Evolutionary conservation across 1,139 yeast genomes (phyloP).

Genomic region (Candida dubliniensis): DNA sequence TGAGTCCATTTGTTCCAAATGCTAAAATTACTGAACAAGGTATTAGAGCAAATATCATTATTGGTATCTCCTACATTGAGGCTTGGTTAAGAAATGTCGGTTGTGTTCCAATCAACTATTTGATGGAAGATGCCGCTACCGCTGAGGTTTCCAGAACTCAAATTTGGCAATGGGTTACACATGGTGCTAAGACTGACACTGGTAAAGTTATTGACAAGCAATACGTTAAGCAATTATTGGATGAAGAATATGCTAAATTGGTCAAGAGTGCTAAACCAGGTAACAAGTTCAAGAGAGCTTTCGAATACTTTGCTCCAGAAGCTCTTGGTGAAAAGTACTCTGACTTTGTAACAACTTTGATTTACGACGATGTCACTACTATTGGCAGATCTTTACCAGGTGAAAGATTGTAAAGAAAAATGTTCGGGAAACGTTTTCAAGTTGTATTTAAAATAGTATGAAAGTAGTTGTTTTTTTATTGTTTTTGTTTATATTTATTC

Average conservation of each 20-base stretch:
- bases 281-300: constrained; percentile 62
- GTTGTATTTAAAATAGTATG: constrained; percentile 3
- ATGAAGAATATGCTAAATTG: constrained; percentile 64
- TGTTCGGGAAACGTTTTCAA: constrained; percentile 8
- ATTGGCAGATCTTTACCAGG: constrained; percentile 47
- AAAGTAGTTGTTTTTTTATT: not conserved
- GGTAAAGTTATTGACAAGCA: constrained; percentile 60
- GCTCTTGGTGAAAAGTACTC: constrained; percentile 66
- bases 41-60: constrained; percentile 66
- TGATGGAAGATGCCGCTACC: constrained; percentile 89
- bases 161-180: constrained; percentile 83
- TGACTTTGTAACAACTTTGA: constrained; percentile 70
- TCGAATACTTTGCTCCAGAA: constrained; percentile 64
- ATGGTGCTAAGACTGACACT: constrained; percentile 61
- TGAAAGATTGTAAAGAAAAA: constrained; percentile 37
- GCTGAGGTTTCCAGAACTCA: constrained; percentile 85
- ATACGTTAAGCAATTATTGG: constrained; percentile 54
- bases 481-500: not conserved
- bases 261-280: constrained; percentile 48
- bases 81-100: constrained; percentile 83
- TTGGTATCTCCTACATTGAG: constrained; percentile 77
- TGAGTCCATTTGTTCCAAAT: constrained; percentile 66
- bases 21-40: constrained; percentile 72
- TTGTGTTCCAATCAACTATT: constrained; percentile 77
- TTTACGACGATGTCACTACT: constrained; percentile 69